phyloP scores from a whole-genome alignment of 2,329 filamentous ascomycete species.

The Talaromyces sp. region DNA sequence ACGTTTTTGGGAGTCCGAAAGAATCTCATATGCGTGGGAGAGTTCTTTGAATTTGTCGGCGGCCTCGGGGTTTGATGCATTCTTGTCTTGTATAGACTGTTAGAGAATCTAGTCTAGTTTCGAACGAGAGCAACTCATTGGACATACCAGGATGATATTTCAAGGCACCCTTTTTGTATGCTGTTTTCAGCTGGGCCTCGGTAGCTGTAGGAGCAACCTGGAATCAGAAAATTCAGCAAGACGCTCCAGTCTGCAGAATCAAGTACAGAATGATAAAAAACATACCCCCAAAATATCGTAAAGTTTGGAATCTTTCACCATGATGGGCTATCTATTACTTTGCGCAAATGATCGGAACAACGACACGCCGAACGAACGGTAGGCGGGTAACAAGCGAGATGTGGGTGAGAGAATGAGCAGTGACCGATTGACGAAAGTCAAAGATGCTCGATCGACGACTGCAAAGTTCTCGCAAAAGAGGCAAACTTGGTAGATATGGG shows the following conservation, averaged over 20 bases:
- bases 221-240: slow-evolving; percentile 3
- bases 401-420: neutral
- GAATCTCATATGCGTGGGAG: slow-evolving; percentile 90
- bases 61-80: slow-evolving; percentile 84
- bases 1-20: slow-evolving; percentile 90
- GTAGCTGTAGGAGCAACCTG: slow-evolving; percentile 75
- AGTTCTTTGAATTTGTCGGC: slow-evolving; percentile 99
- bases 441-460: neutral
- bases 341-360: slow-evolving; percentile 6
- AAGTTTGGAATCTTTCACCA: slow-evolving; percentile 51
- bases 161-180: slow-evolving; percentile 89
- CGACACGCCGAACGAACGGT: neutral
- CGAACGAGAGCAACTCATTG: neutral
- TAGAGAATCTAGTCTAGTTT: neutral
- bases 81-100: slow-evolving; percentile 68
- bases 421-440: neutral
- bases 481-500: neutral
- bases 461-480: neutral
- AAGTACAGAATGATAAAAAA: neutral
- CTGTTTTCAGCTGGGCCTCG: slow-evolving; percentile 85
- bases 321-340: slow-evolving; percentile 44
- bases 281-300: slow-evolving; percentile 49
- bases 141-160: slow-evolving; percentile 84
- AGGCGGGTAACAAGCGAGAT: neutral
- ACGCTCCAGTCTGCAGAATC: neutral